Conservation (phyloP, 2,329 filamentous ascomycete genomes). For the Sporothrix luriei region DNA sequence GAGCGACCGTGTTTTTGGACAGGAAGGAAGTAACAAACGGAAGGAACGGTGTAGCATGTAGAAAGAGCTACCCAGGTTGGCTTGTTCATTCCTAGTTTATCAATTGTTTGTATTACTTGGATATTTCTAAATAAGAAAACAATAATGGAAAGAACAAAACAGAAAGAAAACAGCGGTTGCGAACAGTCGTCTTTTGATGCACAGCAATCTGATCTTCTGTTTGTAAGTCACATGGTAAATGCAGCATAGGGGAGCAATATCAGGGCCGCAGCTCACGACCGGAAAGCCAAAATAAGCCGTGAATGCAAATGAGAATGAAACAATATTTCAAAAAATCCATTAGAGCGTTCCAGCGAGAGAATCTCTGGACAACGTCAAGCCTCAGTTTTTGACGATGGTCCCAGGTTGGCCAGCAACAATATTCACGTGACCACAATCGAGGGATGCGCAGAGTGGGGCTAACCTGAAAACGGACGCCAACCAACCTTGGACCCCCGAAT, state of each 20-base stretch:
- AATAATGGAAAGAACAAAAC: too few species aligned
- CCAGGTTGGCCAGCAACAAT: background rate
- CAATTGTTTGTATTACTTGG: too few species aligned
- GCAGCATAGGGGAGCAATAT: background rate
- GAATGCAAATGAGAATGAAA: background rate
- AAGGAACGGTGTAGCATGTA: background rate
- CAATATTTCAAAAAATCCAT: background rate
- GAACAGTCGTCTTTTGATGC: background rate
- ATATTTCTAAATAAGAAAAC: too few species aligned
- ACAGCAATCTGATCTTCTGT: too few species aligned
- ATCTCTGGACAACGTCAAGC: background rate
- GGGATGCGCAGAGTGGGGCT: slow-evolving; percentile 24
- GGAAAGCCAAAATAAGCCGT: background rate
- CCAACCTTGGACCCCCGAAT: slow-evolving; percentile 27
- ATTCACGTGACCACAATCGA: slow-evolving; percentile 22
- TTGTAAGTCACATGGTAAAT: background rate
- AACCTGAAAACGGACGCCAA: slow-evolving; percentile 26
- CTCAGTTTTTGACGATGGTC: background rate
- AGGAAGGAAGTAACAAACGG: slow-evolving; percentile 8
- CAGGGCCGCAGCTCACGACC: background rate
- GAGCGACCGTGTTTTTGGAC: background rate
- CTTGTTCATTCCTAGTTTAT: too few species aligned
- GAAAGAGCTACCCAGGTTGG: background rate
- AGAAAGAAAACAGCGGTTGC: too few species aligned
- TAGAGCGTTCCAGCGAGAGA: background rate